Evolutionary conservation across 208 protist species (phyloP).

Genomic region (Histomonas meleagridis): DNA sequence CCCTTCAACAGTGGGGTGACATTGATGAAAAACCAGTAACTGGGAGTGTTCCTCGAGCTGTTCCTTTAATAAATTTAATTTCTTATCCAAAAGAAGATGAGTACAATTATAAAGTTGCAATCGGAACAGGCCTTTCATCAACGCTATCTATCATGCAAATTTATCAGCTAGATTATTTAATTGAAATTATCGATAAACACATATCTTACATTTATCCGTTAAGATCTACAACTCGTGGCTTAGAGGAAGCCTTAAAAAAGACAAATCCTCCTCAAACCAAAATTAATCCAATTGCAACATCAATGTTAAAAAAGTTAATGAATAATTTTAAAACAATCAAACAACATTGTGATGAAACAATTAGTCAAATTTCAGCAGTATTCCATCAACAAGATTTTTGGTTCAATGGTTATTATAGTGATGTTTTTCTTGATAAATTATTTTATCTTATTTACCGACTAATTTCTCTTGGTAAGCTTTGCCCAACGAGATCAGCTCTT

Average conservation of each 20-base stretch:
- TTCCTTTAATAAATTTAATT: background rate
- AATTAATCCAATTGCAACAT: too few relatives aligned
- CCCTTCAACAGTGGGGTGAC: too few relatives aligned
- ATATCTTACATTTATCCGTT: background rate
- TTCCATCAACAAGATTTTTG: too few relatives aligned
- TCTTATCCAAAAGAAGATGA: background rate
- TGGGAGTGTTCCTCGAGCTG: background rate
- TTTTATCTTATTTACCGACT: background rate
- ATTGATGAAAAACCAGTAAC: background rate
- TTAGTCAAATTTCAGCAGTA: too few relatives aligned
- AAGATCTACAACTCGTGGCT: background rate
- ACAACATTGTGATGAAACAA: too few relatives aligned
- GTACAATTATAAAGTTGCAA: background rate
- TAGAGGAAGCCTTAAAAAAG: too few relatives aligned
- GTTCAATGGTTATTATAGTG: background rate
- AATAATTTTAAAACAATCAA: too few relatives aligned
- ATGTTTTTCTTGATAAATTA: background rate
- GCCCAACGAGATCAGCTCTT: background rate
- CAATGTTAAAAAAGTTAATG: too few relatives aligned
- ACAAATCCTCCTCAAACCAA: too few relatives aligned
- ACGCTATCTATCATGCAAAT: background rate
- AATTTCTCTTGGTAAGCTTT: background rate
- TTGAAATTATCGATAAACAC: background rate
- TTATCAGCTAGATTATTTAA: background rate
- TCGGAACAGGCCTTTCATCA: background rate